Base-by-base conservation (phyloP, 495 filamentous ascomycete genomes). In the Hyaloscypha finlandica region DNA sequence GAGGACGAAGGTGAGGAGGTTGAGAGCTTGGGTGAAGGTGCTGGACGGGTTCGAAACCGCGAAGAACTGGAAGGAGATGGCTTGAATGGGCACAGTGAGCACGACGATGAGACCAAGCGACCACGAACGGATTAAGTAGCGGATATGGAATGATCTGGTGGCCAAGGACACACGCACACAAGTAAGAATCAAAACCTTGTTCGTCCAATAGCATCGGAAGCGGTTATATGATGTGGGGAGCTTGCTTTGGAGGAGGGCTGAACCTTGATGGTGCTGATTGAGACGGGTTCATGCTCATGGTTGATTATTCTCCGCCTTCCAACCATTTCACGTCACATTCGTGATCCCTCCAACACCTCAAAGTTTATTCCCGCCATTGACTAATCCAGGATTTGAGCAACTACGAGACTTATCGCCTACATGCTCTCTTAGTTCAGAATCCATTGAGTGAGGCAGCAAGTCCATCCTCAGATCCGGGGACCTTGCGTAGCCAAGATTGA, bases 41-140 rank as follows among this genome's bases (percentile, higher is more conserved):
- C 76, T 80, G 55, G 83, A 75, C 64, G 80, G 78, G 42, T 81
- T 78, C 20, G 83, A 76, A 19, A 77, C 76, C 58, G 77, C 70
- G 25, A 79, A 80, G 69, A 79, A 77, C 63, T 74, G 61, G 57
- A 75, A 73, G 8, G 77, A 14, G 65, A 60, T 19, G 68, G 52
- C 0, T 64, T 72, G 6, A 72, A 74, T 62, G 67, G 69, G 14
- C 52, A 71, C 54, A 70, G 60, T 12, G 53, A 63, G 37, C 25
- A 60, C 35, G 62, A 70, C 35, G 67, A 71, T 11, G 72, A 71
- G 11, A 63, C 66, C 45, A 72, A 74, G 58, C 55, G 70, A 51
- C 57, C 65, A 2, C 66, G 65, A 61, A 70, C 67, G 16, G 72
- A 70, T 45, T 74, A 53, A 63, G 22, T 37, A 20, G 33, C 19